Evolutionary conservation across 225 moss, liverwort and hornwort species (phyloP).

Genomic region (Thuidium tamariscinum): DNA sequence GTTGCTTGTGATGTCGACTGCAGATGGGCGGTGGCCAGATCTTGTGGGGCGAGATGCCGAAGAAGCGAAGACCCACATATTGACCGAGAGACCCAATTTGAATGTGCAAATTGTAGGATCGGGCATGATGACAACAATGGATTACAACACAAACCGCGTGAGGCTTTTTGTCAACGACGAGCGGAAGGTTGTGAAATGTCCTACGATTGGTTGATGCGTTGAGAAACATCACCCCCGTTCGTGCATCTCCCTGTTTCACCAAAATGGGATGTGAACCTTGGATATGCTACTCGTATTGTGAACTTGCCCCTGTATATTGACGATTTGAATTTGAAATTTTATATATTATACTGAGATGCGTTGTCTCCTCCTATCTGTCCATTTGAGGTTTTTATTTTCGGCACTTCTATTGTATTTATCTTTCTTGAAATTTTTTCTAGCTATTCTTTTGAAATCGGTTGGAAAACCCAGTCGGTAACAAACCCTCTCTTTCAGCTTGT

Average conservation of each 20-base stretch:
- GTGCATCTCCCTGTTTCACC: not conserved
- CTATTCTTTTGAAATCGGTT: not conserved
- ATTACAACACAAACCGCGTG: slow-evolving; percentile 38
- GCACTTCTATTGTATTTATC: not conserved
- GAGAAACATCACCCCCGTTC: not conserved
- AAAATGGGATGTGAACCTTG: not conserved
- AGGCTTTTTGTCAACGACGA: slow-evolving; percentile 26
- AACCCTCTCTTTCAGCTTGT: not conserved
- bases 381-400: not conserved
- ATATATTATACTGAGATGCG: not conserved
- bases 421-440: not conserved
- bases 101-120: slow-evolving; percentile 19
- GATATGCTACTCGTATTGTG: not conserved
- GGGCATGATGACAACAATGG: slow-evolving; percentile 37
- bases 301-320: not conserved
- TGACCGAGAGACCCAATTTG: slow-evolving; percentile 26
- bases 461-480: not conserved
- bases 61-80: slow-evolving; percentile 34
- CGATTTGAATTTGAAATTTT: not conserved
- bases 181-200: slow-evolving; percentile 32
- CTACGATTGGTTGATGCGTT: slow-evolving; percentile 28
- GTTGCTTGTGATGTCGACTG: not conserved
- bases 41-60: slow-evolving; percentile 49
- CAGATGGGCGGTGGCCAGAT: slow-evolving; percentile 58
- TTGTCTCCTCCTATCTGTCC: not conserved